Base-by-base conservation (phyloP, 2,329 filamentous ascomycete genomes). In the Zasmidium angulare region DNA sequence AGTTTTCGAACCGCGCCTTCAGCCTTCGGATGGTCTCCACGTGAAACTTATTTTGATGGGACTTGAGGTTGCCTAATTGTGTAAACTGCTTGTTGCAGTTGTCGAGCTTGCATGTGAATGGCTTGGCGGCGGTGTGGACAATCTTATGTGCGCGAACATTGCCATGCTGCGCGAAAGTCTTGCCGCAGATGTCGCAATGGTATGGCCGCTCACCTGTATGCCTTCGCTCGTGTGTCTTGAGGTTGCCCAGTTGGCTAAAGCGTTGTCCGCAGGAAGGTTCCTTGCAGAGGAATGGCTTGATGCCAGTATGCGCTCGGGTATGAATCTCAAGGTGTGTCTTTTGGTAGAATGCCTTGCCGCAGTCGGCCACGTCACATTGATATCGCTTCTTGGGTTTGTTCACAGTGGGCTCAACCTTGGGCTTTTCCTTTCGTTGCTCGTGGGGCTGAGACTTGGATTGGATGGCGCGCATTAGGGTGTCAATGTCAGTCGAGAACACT, bases 301-400 rank as follows among this genome's bases (percentile, higher is more conserved):
- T 86, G 17, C 95, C 95, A 1, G 91, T 96, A 75, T 99, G 95
- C 3, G 89, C 88, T 64, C 93, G 84, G 49, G 85, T 87, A 74
- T 99, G 95, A 51, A 96, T 97, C 62, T 95, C 89, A 11, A 97
- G 82, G 69, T 98, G 93, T 1, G 93, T 96, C 77, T 93, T 96
- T 72, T 98, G 93, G 60, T 86, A 86, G 75, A 97, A 98, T 62
- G 84, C 86, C 79, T 95, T 96, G 67, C 82, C 81, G 75, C 93
- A 98, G 46, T 85, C 85, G 7, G 86, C 83, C 43, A 91, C 82
- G 20, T 82, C 83, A 76, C 95, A 99, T 19, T 84, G 78, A 73
- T 93, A 92, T 69, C 86, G 79, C 74, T 87, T 95, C 69, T 83
- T 81, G 59, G 77, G 43, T 69, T 71, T 63, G 68, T 69, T 51